phyloP scores from a whole-genome alignment of 768 basidiomycete species.

The Boletales sp. region DNA sequence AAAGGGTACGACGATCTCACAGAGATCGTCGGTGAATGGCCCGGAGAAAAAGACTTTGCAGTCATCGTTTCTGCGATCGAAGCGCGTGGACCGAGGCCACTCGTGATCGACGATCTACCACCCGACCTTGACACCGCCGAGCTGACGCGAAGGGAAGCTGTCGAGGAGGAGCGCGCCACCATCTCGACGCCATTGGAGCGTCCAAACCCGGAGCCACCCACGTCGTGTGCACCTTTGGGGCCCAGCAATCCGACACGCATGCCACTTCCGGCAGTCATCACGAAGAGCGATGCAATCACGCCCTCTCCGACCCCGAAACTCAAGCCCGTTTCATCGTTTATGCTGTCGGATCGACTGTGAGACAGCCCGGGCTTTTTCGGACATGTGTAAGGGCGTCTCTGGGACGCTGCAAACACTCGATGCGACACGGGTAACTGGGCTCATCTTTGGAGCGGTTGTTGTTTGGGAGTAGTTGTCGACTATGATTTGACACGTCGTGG shows the following conservation, averaged over 20 bases:
- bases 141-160: neutral
- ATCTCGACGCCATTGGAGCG: constrained; percentile 47
- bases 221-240: constrained; percentile 38
- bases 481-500: too few relatives aligned
- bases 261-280: constrained; percentile 36
- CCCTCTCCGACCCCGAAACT: constrained; percentile 44
- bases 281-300: constrained; percentile 43
- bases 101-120: constrained; percentile 8
- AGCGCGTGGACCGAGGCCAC: constrained; percentile 20
- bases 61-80: constrained; percentile 50
- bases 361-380: neutral
- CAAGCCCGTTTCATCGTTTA: constrained; percentile 12
- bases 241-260: constrained; percentile 39
- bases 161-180: constrained; percentile 28
- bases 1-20: constrained; percentile 60
- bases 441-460: too few relatives aligned
- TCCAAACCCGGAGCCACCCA: constrained; percentile 57
- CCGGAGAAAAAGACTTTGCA: constrained; percentile 59
- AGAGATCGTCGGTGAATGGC: constrained; percentile 49
- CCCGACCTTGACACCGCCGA: neutral
- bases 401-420: too few relatives aligned
- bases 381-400: too few relatives aligned
- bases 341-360: constrained; percentile 9
- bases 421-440: too few relatives aligned
- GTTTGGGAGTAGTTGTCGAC: too few relatives aligned